These are phyloP conservation scores for Dioscorea zingiberensis DNA, from an alignment of 106 monocot genomes.

Conservation along the genomic window DNA sequence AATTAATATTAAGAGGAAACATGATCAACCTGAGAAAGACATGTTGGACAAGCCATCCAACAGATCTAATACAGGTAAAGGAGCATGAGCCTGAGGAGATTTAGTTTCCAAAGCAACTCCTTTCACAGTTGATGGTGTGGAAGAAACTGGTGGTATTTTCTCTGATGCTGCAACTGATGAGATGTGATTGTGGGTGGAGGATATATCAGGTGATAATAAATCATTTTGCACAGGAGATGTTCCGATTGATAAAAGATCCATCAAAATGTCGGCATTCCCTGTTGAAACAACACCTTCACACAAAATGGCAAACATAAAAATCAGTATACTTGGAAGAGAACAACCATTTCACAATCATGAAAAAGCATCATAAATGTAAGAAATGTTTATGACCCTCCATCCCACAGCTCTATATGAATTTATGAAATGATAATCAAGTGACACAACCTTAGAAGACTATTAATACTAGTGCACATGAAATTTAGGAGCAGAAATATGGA, in stretches of 20 bases:
- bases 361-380: not conserved
- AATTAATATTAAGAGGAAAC: no score
- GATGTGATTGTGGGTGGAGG: no score
- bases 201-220: conserved; percentile 21
- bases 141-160: conserved; percentile 23
- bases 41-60: conserved; percentile 57
- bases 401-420: no score
- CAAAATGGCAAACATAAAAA: not conserved
- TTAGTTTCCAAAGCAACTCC: conserved; percentile 26
- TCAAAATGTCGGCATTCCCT: conserved; percentile 58
- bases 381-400: no score
- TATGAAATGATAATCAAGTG: no score
- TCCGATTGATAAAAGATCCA: conserved; percentile 94
- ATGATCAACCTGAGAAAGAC: conserved; percentile 33
- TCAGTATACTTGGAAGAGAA: not conserved
- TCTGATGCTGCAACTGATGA: conserved; percentile 19
- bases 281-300: conserved; percentile 30
- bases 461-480: no score
- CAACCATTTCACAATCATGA: not conserved
- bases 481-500: no score
- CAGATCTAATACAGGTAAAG: conserved; percentile 51
- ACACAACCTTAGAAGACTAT: no score
- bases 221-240: conserved; percentile 49
- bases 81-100: conserved; percentile 16
- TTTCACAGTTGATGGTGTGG: conserved; percentile 18